Conservation (phyloP, 2,329 filamentous ascomycete genomes). For the Stagonosporopsis cucurbitacearum region DNA sequence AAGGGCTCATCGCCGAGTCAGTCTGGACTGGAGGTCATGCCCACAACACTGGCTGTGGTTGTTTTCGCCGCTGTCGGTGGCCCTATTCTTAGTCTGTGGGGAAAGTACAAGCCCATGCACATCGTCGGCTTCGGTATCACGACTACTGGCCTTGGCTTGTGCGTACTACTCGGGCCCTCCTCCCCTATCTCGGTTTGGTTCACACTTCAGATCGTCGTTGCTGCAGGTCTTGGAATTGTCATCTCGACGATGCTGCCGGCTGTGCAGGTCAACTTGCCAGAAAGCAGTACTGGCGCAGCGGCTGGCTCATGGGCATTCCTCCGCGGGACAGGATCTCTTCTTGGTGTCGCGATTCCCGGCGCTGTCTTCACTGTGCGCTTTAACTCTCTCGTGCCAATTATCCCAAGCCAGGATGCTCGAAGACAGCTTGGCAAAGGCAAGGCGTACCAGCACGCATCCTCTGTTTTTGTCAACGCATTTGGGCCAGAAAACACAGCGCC, state of each 20-base stretch:
- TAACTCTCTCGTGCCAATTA: conserved; percentile 18
- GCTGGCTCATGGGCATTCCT: conserved; percentile 41
- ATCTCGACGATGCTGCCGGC: conserved; percentile 39
- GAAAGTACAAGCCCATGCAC: conserved; percentile 39
- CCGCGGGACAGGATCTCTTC: conserved; percentile 37
- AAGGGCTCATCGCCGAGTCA: conserved; percentile 26
- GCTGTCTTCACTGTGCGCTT: conserved; percentile 41
- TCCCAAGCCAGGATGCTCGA: conserved; percentile 12
- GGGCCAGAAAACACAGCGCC: conserved; percentile 24
- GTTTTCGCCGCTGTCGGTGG: conserved; percentile 31
- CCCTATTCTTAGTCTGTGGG: conserved; percentile 29
- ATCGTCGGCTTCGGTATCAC: conserved; percentile 31
- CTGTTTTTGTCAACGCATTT: conserved; percentile 30
- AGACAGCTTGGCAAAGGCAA: conserved; percentile 25
- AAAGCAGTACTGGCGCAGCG: conserved; percentile 27
- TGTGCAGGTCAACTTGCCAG: conserved; percentile 37
- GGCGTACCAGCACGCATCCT: conserved; percentile 37
- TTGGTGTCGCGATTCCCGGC: conserved; percentile 39
- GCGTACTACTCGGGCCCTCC: conserved; percentile 21
- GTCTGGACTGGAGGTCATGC: conserved; percentile 39
- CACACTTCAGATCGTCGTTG: conserved; percentile 33
- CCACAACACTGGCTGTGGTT: conserved; percentile 33
- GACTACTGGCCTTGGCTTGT: conserved; percentile 30
- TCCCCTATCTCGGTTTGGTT: conserved; percentile 27
- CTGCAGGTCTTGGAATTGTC: conserved; percentile 35